A percentile compares a stretch with the other conserved stretches of the same genome.
Conservation (phyloP, 2,329 filamentous ascomycete species). For the Trichoderma aggressivum region DNA sequence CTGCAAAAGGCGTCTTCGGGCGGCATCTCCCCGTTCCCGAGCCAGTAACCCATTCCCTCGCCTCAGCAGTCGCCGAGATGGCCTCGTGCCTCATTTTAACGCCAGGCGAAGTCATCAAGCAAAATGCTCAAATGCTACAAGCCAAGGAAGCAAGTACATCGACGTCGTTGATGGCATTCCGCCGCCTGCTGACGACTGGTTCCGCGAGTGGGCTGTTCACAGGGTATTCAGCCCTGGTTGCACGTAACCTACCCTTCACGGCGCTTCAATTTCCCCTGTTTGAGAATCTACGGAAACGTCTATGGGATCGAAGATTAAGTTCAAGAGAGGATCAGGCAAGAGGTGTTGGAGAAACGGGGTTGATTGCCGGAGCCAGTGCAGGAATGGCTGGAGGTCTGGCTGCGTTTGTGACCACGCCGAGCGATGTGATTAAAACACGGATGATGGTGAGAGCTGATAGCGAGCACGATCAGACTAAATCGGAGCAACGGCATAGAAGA, state of each 20-base stretch:
- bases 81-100: conserved; percentile 84
- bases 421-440: conserved; percentile 85
- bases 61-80: conserved; percentile 75
- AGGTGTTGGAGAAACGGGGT: conserved; percentile 60
- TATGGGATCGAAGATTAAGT: conserved; percentile 41
- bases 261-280: conserved; percentile 87
- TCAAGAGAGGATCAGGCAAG: conserved; percentile 26
- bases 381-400: conserved; percentile 71
- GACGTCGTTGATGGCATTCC: conserved; percentile 49
- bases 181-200: conserved; percentile 51
- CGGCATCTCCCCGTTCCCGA: conserved; percentile 55
- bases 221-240: conserved; percentile 78
- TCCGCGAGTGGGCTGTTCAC: conserved; percentile 52
- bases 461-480: conserved; percentile 20
- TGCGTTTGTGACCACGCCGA: conserved; percentile 79
- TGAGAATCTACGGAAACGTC: conserved; percentile 60
- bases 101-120: conserved; percentile 87
- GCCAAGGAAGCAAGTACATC: conserved; percentile 26
- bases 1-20: conserved; percentile 62
- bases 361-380: conserved; percentile 70
- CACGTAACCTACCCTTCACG: conserved; percentile 82
- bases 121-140: conserved; percentile 82
- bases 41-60: conserved; percentile 67
- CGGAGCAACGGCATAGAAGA: conserved; percentile 20
- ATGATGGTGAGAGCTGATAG: conserved; percentile 71